Percentiles rank a stretch among this genome's conserved stretches.
These are phyloP conservation scores for Trebouxia sp. DNA, from an alignment of 139 green algal species.

Conservation along the genomic window DNA sequence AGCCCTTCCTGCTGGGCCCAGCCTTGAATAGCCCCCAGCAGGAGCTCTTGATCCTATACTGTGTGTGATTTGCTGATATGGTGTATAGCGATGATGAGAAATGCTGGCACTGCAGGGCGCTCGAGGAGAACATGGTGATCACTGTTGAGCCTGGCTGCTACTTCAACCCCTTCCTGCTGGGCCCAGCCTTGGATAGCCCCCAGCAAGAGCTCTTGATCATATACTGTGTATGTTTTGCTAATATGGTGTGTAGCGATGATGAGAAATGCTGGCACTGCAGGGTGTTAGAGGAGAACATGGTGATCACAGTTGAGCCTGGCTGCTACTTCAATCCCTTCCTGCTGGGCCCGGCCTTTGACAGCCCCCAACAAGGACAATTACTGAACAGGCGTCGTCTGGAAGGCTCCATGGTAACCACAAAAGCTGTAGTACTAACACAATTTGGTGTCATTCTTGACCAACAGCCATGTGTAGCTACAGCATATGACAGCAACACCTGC, in stretches of 20 bases:
- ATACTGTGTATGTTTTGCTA: neutral
- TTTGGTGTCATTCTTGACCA: neutral
- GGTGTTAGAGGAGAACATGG: constrained; percentile 77
- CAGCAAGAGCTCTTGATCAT: neutral
- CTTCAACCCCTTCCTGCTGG: constrained; percentile 79
- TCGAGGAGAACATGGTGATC: constrained; percentile 86
- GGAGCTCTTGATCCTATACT: too few relatives aligned
- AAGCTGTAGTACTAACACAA: neutral
- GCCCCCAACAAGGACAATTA: constrained; percentile 38
- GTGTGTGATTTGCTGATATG: too few relatives aligned
- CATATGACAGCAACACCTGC: neutral
- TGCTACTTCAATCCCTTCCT: constrained; percentile 88
- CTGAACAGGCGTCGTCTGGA: constrained; percentile 36
- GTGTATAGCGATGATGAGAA: too few relatives aligned
- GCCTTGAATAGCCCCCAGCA: constrained; percentile 42
- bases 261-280: constrained; percentile 27
- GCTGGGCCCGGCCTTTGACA: constrained; percentile 55
- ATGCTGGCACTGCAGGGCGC: constrained; percentile 34
- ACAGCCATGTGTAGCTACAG: neutral
- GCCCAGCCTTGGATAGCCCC: constrained; percentile 44
- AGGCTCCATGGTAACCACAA: constrained; percentile 30
- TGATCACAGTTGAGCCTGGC: constrained; percentile 85
- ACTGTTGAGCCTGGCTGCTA: constrained; percentile 90
- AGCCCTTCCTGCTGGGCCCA: constrained; percentile 59
- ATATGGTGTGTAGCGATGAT: neutral